These are phyloP conservation scores for Eutrema yunnanense DNA, from an alignment of 345 rosid genomes.

Conservation along the genomic window DNA sequence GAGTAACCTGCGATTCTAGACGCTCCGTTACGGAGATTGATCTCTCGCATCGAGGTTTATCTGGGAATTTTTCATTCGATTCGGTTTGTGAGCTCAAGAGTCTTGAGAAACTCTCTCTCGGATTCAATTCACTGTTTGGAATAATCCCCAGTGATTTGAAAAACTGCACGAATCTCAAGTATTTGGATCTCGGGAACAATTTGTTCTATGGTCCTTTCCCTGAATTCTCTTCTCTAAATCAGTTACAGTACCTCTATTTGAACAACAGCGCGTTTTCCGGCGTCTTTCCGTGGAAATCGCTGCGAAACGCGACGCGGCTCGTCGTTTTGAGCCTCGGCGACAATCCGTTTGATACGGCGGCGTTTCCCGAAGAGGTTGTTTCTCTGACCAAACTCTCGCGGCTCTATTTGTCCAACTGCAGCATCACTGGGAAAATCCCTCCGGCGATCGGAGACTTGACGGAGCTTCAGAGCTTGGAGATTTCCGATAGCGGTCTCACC, in stretches of 20 bases:
- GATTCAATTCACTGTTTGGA: constrained; percentile 54
- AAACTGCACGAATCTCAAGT: constrained; percentile 46
- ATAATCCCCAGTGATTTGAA: constrained; percentile 31
- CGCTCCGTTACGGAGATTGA: constrained; percentile 55
- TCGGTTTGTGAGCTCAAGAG: constrained; percentile 52
- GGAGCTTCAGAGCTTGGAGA: constrained; percentile 53
- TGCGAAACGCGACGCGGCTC: constrained; percentile 44
- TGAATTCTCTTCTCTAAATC: constrained; percentile 41
- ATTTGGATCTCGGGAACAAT: constrained; percentile 77
- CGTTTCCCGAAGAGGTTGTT: constrained; percentile 45
- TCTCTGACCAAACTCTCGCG: constrained; percentile 44
- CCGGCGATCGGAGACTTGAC: constrained; percentile 51
- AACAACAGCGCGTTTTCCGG: constrained; percentile 63
- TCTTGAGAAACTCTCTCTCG: constrained; percentile 62
- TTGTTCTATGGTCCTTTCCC: constrained; percentile 59
- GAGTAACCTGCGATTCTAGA: constrained; percentile 49
- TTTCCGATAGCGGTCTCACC: constrained; percentile 37
- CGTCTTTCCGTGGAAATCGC: constrained; percentile 66
- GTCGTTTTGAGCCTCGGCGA: constrained; percentile 63
- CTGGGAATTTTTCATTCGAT: constrained; percentile 46
- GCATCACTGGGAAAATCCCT: constrained; percentile 58
- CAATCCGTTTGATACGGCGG: constrained; percentile 40
- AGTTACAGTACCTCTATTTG: constrained; percentile 46
- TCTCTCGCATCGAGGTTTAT: constrained; percentile 44
- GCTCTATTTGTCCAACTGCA: constrained; percentile 64